Evolutionary conservation across 352 stramenopile genomes (phyloP).

Genomic region (Globisporangium okanoganense): DNA sequence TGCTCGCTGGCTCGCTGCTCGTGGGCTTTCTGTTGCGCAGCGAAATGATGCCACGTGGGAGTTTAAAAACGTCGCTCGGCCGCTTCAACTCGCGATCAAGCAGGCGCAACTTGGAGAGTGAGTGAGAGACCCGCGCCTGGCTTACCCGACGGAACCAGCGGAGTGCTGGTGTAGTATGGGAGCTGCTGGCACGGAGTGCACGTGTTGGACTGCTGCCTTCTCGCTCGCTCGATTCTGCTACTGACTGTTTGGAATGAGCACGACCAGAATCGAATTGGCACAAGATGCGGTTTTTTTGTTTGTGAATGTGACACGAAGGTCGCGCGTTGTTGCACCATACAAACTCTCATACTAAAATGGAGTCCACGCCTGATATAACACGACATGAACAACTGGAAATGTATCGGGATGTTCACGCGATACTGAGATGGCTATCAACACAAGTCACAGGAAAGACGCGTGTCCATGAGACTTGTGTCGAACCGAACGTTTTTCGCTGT

Average conservation of each 20-base stretch:
- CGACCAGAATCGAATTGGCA: too few relatives aligned
- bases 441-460: too few relatives aligned
- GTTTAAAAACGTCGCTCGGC: not conserved
- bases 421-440: too few relatives aligned
- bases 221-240: not conserved
- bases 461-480: slow-evolving; percentile 9
- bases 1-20: slow-evolving; percentile 4
- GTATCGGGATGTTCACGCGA: too few relatives aligned
- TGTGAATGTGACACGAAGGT: not conserved
- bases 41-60: slow-evolving; percentile 11
- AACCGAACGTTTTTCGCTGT: slow-evolving; percentile 11
- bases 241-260: slow-evolving; percentile 6
- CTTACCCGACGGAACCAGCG: not conserved
- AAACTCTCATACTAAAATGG: too few relatives aligned
- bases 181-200: not conserved
- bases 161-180: not conserved
- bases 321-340: too few relatives aligned
- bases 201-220: slow-evolving; percentile 7
- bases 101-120: slow-evolving; percentile 1
- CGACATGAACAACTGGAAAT: too few relatives aligned
- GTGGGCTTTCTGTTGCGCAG: slow-evolving; percentile 13
- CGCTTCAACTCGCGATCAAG: not conserved
- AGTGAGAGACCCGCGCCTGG: not conserved
- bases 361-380: too few relatives aligned
- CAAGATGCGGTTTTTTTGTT: not conserved